Evolutionary conservation across 345 rosid genomes (phyloP).

Genomic region (Syzygium aqueum): DNA sequence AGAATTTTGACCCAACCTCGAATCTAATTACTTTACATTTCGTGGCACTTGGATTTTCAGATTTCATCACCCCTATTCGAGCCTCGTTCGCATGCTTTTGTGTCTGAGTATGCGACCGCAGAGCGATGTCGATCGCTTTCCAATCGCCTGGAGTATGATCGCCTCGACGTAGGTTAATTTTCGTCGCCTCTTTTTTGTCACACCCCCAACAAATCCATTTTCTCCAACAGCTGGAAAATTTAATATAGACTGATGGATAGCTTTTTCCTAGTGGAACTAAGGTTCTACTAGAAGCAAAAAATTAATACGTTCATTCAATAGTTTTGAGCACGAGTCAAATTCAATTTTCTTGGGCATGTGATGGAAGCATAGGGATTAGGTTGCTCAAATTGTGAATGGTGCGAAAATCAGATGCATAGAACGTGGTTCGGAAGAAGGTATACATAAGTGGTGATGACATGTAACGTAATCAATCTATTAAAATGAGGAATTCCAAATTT

Average conservation of each 20-base stretch:
- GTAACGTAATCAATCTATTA: background rate
- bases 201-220: background rate
- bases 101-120: background rate
- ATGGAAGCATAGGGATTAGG: background rate
- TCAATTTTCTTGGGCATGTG: background rate
- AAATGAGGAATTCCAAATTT: background rate
- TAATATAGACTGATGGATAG: background rate
- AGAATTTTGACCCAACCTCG: background rate
- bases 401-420: background rate
- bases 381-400: background rate
- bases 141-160: background rate
- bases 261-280: background rate
- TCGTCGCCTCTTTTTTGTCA: background rate
- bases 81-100: background rate
- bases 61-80: background rate
- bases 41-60: background rate
- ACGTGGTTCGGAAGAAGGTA: background rate
- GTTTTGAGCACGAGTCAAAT: background rate
- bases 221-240: background rate
- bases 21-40: background rate
- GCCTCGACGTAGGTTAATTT: background rate
- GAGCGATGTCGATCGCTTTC: background rate
- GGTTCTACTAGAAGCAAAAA: background rate
- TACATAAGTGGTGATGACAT: background rate
- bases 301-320: background rate